A percentile compares a stretch with the other conserved stretches of the same genome.
These are phyloP conservation scores for Pythium monospermum DNA, from an alignment of 352 stramenopile species.

Conservation along the genomic window DNA sequence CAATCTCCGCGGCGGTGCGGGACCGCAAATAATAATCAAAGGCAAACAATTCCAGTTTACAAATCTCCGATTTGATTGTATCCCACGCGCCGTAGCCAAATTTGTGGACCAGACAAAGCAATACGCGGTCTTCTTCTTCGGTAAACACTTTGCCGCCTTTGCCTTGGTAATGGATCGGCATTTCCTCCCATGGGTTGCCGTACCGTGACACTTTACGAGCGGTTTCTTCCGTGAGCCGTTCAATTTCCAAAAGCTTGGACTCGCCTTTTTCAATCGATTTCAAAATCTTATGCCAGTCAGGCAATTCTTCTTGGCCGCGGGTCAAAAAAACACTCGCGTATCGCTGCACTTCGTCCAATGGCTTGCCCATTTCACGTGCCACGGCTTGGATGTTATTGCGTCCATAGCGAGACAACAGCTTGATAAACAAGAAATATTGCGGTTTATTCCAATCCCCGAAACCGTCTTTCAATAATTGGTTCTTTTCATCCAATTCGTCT, in stretches of 20 bases:
- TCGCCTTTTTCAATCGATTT: constrained; percentile 88
- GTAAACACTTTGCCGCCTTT: constrained; percentile 92
- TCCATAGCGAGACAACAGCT: constrained; percentile 73
- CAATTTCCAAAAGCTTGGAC: constrained; percentile 83
- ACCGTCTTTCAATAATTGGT: constrained; percentile 81
- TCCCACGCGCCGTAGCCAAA: constrained; percentile 97
- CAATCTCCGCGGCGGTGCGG: constrained; percentile 92
- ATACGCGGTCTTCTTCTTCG: constrained; percentile 97
- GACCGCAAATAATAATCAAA: constrained; percentile 99
- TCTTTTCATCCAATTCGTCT: constrained; percentile 90
- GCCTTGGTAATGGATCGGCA: constrained; percentile 87
- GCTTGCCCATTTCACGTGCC: constrained; percentile 79
- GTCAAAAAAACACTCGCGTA: constrained; percentile 67
- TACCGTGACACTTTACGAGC: constrained; percentile 72
- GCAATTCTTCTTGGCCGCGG: constrained; percentile 65
- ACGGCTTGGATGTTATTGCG: constrained; percentile 72
- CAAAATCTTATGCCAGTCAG: constrained; percentile 79
- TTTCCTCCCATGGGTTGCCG: constrained; percentile 80
- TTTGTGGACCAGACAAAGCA: constrained; percentile 96
- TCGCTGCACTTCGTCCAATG: constrained; percentile 63
- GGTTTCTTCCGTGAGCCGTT: constrained; percentile 73
- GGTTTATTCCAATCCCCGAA: constrained; percentile 87
- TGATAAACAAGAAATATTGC: constrained; percentile 85
- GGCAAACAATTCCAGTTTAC: constrained; percentile 87
- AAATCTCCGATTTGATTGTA: constrained; percentile 96